phyloP scores from a whole-genome alignment of 352 stramenopile genomes.

The Pythium guiyangense region DNA sequence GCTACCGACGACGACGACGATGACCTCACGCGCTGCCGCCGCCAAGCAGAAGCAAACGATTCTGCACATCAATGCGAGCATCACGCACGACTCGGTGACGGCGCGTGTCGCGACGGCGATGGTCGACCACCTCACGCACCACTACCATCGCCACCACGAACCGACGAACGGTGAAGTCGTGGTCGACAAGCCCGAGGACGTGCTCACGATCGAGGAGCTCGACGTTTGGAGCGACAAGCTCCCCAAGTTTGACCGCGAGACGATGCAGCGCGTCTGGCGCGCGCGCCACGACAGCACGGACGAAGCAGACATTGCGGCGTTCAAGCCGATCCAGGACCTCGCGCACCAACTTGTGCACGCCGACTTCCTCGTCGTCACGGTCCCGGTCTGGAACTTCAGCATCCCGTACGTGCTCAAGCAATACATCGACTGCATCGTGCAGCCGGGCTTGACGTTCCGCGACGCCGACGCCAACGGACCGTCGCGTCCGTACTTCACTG shows the following conservation, averaged over 20 bases:
- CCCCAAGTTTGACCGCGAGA: slow-evolving; percentile 69
- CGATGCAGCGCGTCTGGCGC: slow-evolving; percentile 65
- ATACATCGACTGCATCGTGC: slow-evolving; percentile 80
- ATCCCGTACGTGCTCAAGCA: slow-evolving; percentile 79
- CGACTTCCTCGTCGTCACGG: slow-evolving; percentile 75
- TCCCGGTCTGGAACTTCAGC: slow-evolving; percentile 76
- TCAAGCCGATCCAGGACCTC: slow-evolving; percentile 58
- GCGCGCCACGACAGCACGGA: slow-evolving; percentile 60
- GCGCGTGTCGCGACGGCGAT: slow-evolving; percentile 61
- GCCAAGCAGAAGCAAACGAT: slow-evolving; percentile 57
- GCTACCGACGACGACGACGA: too few relatives aligned
- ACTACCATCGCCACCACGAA: slow-evolving; percentile 59
- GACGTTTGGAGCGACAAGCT: slow-evolving; percentile 60
- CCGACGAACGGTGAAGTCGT: slow-evolving; percentile 13
- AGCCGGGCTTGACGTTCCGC: slow-evolving; percentile 63
- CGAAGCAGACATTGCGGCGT: slow-evolving; percentile 44
- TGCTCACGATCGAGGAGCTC: slow-evolving; percentile 64
- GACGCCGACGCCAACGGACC: slow-evolving; percentile 56
- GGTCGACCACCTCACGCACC: slow-evolving; percentile 63
- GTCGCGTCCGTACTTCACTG: slow-evolving; percentile 53
- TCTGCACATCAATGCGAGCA: slow-evolving; percentile 74
- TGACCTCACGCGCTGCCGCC: too few relatives aligned
- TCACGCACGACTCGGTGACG: slow-evolving; percentile 68
- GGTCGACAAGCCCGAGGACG: slow-evolving; percentile 29
- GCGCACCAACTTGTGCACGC: slow-evolving; percentile 57